Evolutionary conservation across 805 yeast species (phyloP), one percentile per base, ranked within the genome.

Genomic region (Brettanomyces custersianus): DNA sequence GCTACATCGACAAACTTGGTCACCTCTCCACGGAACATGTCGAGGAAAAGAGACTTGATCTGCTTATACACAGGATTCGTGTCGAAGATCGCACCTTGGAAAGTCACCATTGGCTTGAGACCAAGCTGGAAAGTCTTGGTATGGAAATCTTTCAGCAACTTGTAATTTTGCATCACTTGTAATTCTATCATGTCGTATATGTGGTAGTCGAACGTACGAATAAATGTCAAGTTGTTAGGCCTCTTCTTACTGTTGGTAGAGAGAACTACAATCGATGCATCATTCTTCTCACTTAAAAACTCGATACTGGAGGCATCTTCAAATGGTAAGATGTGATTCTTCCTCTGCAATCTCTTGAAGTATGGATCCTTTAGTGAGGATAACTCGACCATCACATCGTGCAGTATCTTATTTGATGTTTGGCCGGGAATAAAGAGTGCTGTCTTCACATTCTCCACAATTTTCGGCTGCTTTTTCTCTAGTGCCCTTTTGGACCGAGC

Each of bases 401-500:
- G 96, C 31, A 87, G 66, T 7, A 81, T 62, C 57, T 83, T 77
- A 60, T 74, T 84, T 32, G 88, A 68, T 13, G 86, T 80, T 36
- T 82, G 64, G 12, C 97, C 98, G 15, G 96, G 95, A 30, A 92
- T 77, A 51, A 92, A 92, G 39, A 92, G 69, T 0, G 96, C 96
- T 37, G 77, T 72, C 61, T 92, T 92, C 43, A 80, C 77, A 59
- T 92, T 88, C 59, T 92, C 98, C 7, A 81, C 81, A 32, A 86
- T 59, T 62, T 87, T 90, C 36, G 96, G 75, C 51, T 87, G 95
- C 49, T 77, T 80, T 51, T 82, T 81, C 43, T 87, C 95, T 44
- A 88, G 57, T 5, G 95, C 97, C 61, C 98, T 77, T 66, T 92
- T 92, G 38, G 96, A 75, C 54, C 97, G 86, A 37, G 95, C 95